A percentile compares a stretch with the other conserved stretches of the same genome.
phyloP scores from a whole-genome alignment of 495 filamentous ascomycete genomes.

The Aspergillus avenaceus region DNA sequence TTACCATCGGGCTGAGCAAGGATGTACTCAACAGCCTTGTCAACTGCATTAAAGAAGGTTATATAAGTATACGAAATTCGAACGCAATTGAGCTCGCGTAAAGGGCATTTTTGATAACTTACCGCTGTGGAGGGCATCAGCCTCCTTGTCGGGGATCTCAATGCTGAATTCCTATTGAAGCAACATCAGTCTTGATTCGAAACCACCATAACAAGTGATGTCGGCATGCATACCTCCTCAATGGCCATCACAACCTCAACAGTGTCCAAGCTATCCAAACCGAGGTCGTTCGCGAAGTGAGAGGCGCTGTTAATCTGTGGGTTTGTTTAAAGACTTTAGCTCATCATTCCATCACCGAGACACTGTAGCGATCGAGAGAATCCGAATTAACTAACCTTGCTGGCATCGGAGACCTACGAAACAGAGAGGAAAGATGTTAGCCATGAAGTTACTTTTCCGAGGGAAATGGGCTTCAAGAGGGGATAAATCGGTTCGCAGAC shows the following conservation, averaged over 20 bases:
- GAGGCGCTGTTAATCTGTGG: conserved; percentile 77
- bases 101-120: conserved; percentile 33
- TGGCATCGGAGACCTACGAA: conserved; percentile 65
- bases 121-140: conserved; percentile 94
- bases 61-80: conserved; percentile 13
- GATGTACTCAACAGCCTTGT: conserved; percentile 95
- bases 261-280: conserved; percentile 93
- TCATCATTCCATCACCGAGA: not conserved
- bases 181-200: conserved; percentile 13
- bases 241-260: conserved; percentile 99
- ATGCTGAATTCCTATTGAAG: conserved; percentile 90
- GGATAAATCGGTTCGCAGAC: no score
- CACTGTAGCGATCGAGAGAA: no score
- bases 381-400: conserved; percentile 65
- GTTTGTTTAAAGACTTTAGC: not conserved
- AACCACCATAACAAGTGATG: conserved; percentile 13
- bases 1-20: conserved; percentile 83
- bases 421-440: conserved; percentile 8
- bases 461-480: no score
- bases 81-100: not conserved
- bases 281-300: conserved; percentile 95
- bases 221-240: conserved; percentile 75
- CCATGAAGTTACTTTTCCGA: conserved; percentile 12
- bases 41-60: conserved; percentile 58
- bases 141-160: conserved; percentile 99